A percentile compares a stretch with the other conserved stretches of the same genome.
Conservation (phyloP, 345 rosid genomes). For the Gossypioides kirkii region DNA sequence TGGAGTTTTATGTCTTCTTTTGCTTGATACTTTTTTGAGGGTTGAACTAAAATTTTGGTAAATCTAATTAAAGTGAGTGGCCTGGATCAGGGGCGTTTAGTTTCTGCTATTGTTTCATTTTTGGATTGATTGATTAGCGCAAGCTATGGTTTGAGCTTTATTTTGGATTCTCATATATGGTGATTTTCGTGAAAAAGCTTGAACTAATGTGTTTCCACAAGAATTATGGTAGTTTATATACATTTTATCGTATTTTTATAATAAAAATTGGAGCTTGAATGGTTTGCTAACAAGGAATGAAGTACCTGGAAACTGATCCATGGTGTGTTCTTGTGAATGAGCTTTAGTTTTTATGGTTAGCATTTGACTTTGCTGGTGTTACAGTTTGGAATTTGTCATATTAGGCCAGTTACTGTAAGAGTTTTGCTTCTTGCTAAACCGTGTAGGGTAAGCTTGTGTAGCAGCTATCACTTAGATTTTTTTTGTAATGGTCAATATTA, state of each 20-base stretch:
- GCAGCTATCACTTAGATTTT: neutral
- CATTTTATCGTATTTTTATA: neutral
- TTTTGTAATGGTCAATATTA: neutral
- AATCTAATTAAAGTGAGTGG: neutral
- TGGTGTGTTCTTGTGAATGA: conserved; percentile 2
- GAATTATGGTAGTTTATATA: neutral
- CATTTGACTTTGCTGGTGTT: neutral
- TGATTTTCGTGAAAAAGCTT: neutral
- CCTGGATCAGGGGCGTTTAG: neutral
- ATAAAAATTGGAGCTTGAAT: neutral
- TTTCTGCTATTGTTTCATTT: neutral
- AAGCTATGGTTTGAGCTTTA: neutral
- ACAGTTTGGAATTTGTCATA: neutral
- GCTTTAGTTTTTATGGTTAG: neutral
- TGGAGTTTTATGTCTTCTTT: neutral
- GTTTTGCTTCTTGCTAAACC: conserved; percentile 8
- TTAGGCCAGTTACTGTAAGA: neutral
- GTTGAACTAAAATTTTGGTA: neutral
- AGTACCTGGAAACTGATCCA: neutral
- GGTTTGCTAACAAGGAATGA: neutral
- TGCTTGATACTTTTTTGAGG: neutral
- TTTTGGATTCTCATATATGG: neutral
- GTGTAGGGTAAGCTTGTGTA: neutral
- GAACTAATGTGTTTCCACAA: neutral
- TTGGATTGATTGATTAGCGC: neutral